Evolutionary conservation across 768 basidiomycete species (phyloP).

Genomic region (Cubamyces sp.): DNA sequence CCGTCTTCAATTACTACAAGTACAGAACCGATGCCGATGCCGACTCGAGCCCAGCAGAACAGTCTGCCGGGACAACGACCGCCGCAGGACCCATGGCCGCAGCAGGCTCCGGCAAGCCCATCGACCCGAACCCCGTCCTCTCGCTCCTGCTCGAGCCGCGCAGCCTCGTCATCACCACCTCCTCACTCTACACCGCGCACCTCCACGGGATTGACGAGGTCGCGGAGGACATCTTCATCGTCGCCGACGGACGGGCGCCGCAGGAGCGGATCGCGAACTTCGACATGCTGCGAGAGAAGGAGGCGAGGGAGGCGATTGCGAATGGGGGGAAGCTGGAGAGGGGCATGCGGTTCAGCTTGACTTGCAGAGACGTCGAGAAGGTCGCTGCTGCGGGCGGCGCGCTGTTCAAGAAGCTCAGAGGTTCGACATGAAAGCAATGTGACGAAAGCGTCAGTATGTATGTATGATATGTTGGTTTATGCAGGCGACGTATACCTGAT

Average conservation of each 20-base stretch:
- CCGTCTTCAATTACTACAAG: constrained; percentile 81
- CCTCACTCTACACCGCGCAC: constrained; percentile 67
- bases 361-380: constrained; percentile 80
- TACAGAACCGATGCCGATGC: constrained; percentile 44
- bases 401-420: constrained; percentile 18
- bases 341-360: constrained; percentile 74
- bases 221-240: constrained; percentile 47
- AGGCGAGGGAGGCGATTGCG: constrained; percentile 42
- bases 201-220: constrained; percentile 81
- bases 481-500: not conserved
- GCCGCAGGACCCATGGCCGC: constrained; percentile 9
- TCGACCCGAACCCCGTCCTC: constrained; percentile 66
- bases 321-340: constrained; percentile 60
- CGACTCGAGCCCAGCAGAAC: constrained; percentile 20
- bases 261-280: constrained; percentile 57
- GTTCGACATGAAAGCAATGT: not conserved
- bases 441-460: not conserved
- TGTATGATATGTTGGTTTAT: not conserved
- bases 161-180: constrained; percentile 78
- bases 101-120: constrained; percentile 48
- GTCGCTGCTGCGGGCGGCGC: constrained; percentile 41
- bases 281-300: constrained; percentile 49
- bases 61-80: constrained; percentile 3
- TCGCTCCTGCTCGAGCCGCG: constrained; percentile 84
- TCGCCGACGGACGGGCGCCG: constrained; percentile 31